phyloP scores from a whole-genome alignment of 495 filamentous ascomycete species.

The Daldinia concentrica region DNA sequence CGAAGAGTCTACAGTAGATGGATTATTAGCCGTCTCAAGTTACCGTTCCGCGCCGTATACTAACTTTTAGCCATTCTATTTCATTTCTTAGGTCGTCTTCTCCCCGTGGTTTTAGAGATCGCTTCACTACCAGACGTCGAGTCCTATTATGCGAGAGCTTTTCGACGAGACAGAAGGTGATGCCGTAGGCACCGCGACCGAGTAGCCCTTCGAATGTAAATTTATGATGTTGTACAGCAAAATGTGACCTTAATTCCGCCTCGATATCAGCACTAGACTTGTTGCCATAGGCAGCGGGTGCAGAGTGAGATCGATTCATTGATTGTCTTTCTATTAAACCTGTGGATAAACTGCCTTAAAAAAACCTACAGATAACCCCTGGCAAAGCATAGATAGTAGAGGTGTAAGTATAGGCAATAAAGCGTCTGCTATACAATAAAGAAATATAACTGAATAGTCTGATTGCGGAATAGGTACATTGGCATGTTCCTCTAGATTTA shows the following conservation, averaged over 20 bases:
- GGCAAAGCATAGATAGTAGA: background rate
- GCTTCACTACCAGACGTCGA: constrained; percentile 23
- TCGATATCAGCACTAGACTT: constrained; percentile 5
- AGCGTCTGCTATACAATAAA: constrained; percentile 1
- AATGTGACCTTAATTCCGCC: constrained; percentile 10
- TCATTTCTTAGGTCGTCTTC: constrained; percentile 23
- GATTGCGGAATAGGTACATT: constrained; percentile 6
- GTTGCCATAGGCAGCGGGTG: constrained; percentile 1
- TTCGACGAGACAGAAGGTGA: constrained; percentile 16
- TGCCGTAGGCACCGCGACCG: constrained; percentile 16
- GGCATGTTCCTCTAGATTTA: too few species aligned
- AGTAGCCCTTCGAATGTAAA: constrained; percentile 16
- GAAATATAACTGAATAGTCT: background rate
- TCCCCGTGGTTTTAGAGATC: background rate
- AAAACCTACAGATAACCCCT: background rate
- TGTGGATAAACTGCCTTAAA: background rate
- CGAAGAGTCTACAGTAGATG: constrained; percentile 14
- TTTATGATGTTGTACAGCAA: constrained; percentile 13
- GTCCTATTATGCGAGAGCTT: constrained; percentile 5
- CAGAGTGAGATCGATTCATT: background rate
- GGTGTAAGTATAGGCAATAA: background rate
- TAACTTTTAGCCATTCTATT: constrained; percentile 17
- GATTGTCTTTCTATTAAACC: background rate
- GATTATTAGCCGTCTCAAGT: background rate
- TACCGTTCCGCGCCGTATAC: background rate